A percentile compares a stretch with the other conserved stretches of the same genome.
Evolutionary conservation across 2,329 filamentous ascomycete genomes (phyloP).

Genomic region (Colletotrichum shisoi): DNA sequence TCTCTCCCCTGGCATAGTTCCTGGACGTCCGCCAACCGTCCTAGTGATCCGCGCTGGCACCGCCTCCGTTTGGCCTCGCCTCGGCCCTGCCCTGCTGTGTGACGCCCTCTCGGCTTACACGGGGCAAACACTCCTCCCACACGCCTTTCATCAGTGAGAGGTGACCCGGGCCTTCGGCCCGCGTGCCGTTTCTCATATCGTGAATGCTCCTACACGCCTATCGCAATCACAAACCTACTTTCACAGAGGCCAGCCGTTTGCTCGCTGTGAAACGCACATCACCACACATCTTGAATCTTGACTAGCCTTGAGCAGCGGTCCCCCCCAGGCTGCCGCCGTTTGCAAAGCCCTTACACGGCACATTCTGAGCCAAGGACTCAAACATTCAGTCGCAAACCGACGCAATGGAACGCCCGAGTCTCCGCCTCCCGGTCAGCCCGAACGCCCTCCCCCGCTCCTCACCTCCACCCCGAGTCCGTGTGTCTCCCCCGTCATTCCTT

Average conservation of each 20-base stretch:
- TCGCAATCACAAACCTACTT: neutral
- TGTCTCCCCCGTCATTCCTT: neutral
- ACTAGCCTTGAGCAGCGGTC: neutral
- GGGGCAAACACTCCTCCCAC: neutral
- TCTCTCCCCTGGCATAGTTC: constrained; percentile 3
- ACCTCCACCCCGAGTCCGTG: neutral
- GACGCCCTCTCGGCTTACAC: constrained; percentile 6
- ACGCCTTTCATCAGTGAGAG: neutral
- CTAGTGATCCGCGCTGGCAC: neutral
- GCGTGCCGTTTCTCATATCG: neutral
- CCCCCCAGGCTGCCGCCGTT: constrained; percentile 18
- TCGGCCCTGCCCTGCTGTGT: constrained; percentile 18
- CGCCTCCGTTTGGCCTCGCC: neutral
- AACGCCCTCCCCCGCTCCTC: constrained; percentile 15
- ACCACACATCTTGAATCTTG: neutral
- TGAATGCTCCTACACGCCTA: too few relatives aligned
- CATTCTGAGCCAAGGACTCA: constrained; percentile 5
- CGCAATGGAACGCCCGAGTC: constrained; percentile 8
- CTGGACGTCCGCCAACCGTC: constrained; percentile 13
- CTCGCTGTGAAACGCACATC: neutral
- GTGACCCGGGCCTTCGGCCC: constrained; percentile 8
- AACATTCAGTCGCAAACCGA: constrained; percentile 26
- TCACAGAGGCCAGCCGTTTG: neutral
- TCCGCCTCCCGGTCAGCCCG: constrained; percentile 31
- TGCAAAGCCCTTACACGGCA: neutral